These are phyloP conservation scores for Tetradesmus lagerheimii DNA, from an alignment of 139 green algal species.

Conservation along the genomic window DNA sequence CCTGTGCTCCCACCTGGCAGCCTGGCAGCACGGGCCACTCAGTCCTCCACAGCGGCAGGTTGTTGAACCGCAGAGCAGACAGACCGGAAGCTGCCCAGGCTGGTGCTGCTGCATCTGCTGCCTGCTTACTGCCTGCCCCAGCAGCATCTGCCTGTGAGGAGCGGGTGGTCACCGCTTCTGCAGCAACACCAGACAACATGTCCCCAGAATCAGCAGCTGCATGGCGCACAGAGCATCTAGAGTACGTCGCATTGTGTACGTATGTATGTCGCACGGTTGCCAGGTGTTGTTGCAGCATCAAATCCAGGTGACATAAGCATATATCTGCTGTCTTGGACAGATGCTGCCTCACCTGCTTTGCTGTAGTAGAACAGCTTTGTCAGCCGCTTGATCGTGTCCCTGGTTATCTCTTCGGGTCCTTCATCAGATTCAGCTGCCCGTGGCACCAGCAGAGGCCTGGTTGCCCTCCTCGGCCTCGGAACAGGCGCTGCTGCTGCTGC, in stretches of 20 bases:
- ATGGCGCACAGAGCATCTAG: no score
- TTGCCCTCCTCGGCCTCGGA: background rate
- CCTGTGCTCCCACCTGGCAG: conserved; percentile 30
- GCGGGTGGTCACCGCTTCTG: background rate
- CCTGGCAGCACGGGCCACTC: conserved; percentile 57
- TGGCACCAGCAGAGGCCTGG: background rate
- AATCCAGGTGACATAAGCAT: no score
- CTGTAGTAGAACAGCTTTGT: conserved; percentile 27
- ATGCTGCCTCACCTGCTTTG: background rate
- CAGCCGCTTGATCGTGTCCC: conserved; percentile 23
- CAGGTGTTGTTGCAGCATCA: background rate
- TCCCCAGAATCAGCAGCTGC: background rate
- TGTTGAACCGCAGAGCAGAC: background rate
- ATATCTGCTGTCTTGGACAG: background rate
- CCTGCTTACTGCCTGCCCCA: background rate
- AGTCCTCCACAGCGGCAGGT: conserved; percentile 67
- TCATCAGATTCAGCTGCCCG: background rate
- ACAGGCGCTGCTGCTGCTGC: background rate
- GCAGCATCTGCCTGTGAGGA: background rate
- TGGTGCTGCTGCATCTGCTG: background rate
- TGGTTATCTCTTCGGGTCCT: background rate
- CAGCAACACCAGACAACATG: background rate
- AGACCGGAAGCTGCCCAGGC: background rate
- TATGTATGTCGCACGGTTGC: background rate
- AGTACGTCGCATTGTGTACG: no score